These are phyloP conservation scores for Echinochloa phyllopogon DNA, from an alignment of 176 grass and related monocot genomes.

Conservation along the genomic window DNA sequence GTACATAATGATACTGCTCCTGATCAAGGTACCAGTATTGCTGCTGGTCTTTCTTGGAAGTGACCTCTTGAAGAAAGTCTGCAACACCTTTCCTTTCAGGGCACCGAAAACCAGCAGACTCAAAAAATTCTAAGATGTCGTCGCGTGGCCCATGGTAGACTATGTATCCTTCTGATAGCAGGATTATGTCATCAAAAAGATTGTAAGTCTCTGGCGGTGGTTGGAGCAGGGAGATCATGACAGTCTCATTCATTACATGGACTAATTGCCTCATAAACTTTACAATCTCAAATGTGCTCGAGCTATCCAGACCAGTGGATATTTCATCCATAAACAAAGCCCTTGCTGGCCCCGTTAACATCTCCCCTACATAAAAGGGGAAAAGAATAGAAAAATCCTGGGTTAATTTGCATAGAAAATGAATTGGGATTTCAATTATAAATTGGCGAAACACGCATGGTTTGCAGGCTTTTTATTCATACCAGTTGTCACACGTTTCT, in stretches of 20 bases:
- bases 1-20: constrained; percentile 47
- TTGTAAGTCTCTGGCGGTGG: constrained; percentile 79
- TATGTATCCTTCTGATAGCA: constrained; percentile 70
- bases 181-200: constrained; percentile 73
- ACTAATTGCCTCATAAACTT: constrained; percentile 66
- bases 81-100: constrained; percentile 70
- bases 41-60: constrained; percentile 66
- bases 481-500: no score
- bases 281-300: constrained; percentile 76
- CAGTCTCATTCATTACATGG: constrained; percentile 71
- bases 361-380: constrained; percentile 54
- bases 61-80: constrained; percentile 78
- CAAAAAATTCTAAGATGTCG: constrained; percentile 64
- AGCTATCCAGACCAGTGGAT: constrained; percentile 79
- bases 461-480: constrained; percentile 15
- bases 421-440: not conserved
- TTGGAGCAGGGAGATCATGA: constrained; percentile 73
- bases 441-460: not conserved
- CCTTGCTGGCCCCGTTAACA: constrained; percentile 69
- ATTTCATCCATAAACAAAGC: constrained; percentile 88
- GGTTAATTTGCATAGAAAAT: not conserved
- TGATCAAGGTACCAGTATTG: constrained; percentile 60
- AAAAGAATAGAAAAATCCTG: not conserved
- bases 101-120: constrained; percentile 58
- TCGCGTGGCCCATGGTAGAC: constrained; percentile 74